Evolutionary conservation across 441 rosid species (phyloP), one percentile per base, ranked within the genome.

Genomic region (Gossypium trilobum): DNA sequence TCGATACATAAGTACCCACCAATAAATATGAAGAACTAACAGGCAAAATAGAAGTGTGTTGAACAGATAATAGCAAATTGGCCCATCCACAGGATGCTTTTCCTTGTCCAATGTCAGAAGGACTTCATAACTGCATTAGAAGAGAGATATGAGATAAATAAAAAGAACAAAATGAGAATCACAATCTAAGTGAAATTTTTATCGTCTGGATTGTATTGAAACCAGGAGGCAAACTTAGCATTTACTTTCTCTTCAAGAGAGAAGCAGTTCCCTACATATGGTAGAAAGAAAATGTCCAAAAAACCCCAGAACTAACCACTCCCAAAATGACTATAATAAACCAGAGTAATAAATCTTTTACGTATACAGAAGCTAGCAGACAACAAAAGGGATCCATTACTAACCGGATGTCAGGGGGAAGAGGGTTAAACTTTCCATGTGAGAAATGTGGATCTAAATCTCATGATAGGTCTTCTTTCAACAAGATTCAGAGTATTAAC

Each of bases 1-100:
- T 79, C 97, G 88, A 70, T 77, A 95, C 17, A 95, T 92, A 82
- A 95, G 77, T 55, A 89, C 89, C 99, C 98, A 92, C 98, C 99
- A 95, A 83, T 92, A 95, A 70, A 95, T 82, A 76, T 95, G 97
- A 72, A 95, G 96, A 79, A 92, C 87, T 42, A 92, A 97, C 73
- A 95, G 83, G 83, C 96, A 87, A 72, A 80, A 84, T 0, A 95
- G 87, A 33, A 95, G 97, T 62, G 92, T 80, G 80, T 95, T 92
- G 84, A 95, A 89, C 78, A 88, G 64, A 73, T 92, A 95, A 75
- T 92, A 95, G 82, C 78, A 87, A 11, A 95, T 71, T 25, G 99
- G 94, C 78, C 99, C 98, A 3, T 89, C 92, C 5, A 85, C 64
- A 0, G 71, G 72, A 59, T 95, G 93, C 74, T 88, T 89, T 11